Evolutionary conservation across 495 filamentous ascomycete genomes (phyloP).

Genomic region (Haplographium delicatum): DNA sequence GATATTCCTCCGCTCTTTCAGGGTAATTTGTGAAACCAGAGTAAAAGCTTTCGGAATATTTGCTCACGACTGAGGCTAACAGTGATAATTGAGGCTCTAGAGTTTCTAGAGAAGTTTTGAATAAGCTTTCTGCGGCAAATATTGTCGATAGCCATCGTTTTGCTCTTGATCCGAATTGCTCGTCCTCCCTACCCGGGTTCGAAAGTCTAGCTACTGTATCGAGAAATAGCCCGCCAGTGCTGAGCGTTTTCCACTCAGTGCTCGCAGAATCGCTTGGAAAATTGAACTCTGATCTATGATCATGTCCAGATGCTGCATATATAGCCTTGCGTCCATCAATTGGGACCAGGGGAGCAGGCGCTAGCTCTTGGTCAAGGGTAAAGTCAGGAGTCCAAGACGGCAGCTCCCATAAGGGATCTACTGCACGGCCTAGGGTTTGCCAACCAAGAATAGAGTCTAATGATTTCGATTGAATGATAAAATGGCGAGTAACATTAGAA

Average conservation of each 20-base stretch:
- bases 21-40: neutral
- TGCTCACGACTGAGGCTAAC: neutral
- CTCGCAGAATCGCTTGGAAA: neutral
- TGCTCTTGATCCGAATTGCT: neutral
- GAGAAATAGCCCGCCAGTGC: neutral
- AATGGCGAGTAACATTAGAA: constrained; percentile 5
- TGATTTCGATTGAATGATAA: constrained; percentile 3
- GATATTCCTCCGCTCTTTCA: too few relatives aligned
- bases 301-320: neutral
- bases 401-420: neutral
- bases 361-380: neutral
- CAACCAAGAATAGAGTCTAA: constrained; percentile 6
- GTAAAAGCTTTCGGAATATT: neutral
- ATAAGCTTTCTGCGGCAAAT: neutral
- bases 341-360: constrained; percentile 1
- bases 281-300: constrained; percentile 1
- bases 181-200: neutral
- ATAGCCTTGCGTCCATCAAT: neutral
- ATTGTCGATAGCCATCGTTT: neutral
- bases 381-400: constrained; percentile 13
- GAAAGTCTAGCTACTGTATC: neutral
- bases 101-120: neutral
- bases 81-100: neutral
- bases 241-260: neutral
- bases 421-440: neutral